Evolutionary conservation across 345 rosid species (phyloP).

Genomic region (Arabidopsis thaliana): DNA sequence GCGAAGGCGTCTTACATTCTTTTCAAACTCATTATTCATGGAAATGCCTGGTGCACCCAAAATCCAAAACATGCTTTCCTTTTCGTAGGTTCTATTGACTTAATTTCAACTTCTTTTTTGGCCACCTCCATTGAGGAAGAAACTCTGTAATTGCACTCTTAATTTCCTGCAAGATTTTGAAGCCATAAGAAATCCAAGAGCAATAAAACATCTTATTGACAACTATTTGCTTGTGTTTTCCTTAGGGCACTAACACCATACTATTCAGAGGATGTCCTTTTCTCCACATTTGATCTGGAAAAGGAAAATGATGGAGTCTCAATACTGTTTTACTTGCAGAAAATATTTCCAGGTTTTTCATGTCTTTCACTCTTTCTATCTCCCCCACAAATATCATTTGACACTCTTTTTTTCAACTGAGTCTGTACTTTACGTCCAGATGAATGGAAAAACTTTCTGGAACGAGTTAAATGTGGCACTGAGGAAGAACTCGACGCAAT

Average conservation of each 20-base stretch:
- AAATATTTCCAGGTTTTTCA: constrained; percentile 68
- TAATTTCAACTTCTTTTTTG: too few species aligned
- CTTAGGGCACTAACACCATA: constrained; percentile 72
- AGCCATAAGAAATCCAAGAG: too few species aligned
- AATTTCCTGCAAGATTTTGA: too few species aligned
- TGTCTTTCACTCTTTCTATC: neutral
- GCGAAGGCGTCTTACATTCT: too few species aligned
- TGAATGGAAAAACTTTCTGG: constrained; percentile 65
- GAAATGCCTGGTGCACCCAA: too few species aligned
- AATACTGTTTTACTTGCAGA: constrained; percentile 71
- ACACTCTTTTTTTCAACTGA: neutral
- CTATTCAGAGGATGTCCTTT: constrained; percentile 68
- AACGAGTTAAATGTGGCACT: constrained; percentile 40
- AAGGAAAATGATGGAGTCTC: constrained; percentile 81
- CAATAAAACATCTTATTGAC: too few species aligned
- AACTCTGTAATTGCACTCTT: too few species aligned
- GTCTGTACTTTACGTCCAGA: constrained; percentile 41
- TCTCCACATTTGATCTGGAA: constrained; percentile 54
- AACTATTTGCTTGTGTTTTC: constrained; percentile 28
- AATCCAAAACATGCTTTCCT: too few species aligned
- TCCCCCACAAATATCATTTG: neutral
- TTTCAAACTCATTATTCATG: too few species aligned
- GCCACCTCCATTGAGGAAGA: too few species aligned
- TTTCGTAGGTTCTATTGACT: too few species aligned
- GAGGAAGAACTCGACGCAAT: neutral